phyloP scores from a whole-genome alignment of 805 yeast species.

The Myxozyma nipponensis region DNA sequence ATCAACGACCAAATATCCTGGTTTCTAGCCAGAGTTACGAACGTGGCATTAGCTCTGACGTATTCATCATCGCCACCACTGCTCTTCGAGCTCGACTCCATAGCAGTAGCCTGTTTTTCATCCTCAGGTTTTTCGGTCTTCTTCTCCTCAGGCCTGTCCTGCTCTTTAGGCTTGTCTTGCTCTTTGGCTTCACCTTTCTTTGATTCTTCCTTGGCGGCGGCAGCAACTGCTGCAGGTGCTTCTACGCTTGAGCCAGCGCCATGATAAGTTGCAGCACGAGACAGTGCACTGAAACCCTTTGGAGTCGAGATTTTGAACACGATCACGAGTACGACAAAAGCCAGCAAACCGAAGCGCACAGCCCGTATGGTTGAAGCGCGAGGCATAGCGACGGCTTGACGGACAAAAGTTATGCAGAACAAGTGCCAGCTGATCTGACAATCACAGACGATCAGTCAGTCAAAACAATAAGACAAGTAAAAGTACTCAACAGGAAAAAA shows the following conservation, averaged over 20 bases:
- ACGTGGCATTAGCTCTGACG: constrained; percentile 50
- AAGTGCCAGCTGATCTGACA: too few species aligned
- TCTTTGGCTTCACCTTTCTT: background rate
- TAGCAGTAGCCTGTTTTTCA: background rate
- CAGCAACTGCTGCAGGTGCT: background rate
- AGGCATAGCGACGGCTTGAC: too few species aligned
- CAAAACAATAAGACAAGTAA: too few species aligned
- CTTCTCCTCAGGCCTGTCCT: constrained; percentile 4
- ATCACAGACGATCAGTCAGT: too few species aligned
- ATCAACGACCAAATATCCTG: constrained; percentile 54
- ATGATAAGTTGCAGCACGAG: constrained; percentile 17
- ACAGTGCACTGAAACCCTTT: constrained; percentile 10
- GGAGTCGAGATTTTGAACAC: constrained; percentile 18
- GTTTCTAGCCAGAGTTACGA: constrained; percentile 70
- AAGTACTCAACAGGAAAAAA: too few species aligned
- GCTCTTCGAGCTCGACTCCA: background rate
- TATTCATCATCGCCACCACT: constrained; percentile 2
- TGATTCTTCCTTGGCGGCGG: background rate
- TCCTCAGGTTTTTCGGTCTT: constrained; percentile 5
- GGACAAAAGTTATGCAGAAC: too few species aligned
- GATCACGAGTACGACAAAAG: constrained; percentile 10
- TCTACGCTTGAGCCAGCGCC: background rate
- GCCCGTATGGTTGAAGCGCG: constrained; percentile 20
- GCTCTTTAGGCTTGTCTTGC: background rate
- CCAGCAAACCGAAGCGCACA: constrained; percentile 16